Base-by-base conservation (phyloP, 2,329 filamentous ascomycete genomes). In the Fusarium decemcellulare region DNA sequence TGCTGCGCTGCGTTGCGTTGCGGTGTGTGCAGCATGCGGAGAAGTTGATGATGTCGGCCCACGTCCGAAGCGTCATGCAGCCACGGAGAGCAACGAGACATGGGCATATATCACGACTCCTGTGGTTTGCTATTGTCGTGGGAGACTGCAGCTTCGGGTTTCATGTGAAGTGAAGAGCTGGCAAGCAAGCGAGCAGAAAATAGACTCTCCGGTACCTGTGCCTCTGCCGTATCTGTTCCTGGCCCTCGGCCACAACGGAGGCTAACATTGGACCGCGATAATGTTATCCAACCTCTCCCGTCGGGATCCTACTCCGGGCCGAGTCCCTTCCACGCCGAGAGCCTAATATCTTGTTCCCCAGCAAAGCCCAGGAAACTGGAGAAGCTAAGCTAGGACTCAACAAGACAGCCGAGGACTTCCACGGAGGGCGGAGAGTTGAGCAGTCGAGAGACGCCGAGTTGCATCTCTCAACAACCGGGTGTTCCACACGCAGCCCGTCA, bases 1-100 rank as follows among this genome's bases (percentile, higher is more conserved):
- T 27, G 43, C 23, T 46, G 44, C 15, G 12, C 37, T 40, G 37
- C 37, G 40, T 67, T 71, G 70, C 59, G 69, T 67, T 71, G 70
- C 59, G 69, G 62, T 67, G 69, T 72, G 69, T 72, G 68, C 63
- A 61, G 58, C 44, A 44, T 61, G 67, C 40, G 63, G 66, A 67
- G 58, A 63, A 56, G 40, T 29, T 42, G 18, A 47, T 39, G 64
- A 59, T 68, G 44, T 74, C 70, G 66, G 56, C 60, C 62, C 70
- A 73, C 46, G 58, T 53, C 59, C 50, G 50, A 56, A 54, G 39
- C 51, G 43, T 51, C 32, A 39, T 48, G 48, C 32, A 39, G 46
- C 46, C 14, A 16, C 14, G 14, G 14, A 34, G 14, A 48, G 30
- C 6, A 23, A 23, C 30, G 27, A 39, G 36, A 34, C 48, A 43